phyloP scores from a whole-genome alignment of 805 yeast genomes.

The Zygoascus biomembranicola region DNA sequence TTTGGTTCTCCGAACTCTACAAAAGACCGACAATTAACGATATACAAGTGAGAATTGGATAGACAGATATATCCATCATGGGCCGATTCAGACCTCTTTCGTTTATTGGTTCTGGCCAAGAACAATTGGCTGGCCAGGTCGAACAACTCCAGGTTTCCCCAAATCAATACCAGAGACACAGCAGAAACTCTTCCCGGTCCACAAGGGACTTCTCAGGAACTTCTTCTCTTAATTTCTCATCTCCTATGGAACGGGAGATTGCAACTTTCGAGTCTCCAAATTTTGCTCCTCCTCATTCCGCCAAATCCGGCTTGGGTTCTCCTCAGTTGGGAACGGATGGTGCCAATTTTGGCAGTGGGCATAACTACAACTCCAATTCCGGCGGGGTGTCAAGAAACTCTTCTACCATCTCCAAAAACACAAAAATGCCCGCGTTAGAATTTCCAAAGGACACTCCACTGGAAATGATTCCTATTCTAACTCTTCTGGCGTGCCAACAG shows the following conservation, averaged over 20 bases:
- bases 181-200: neutral
- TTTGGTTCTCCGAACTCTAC: no score
- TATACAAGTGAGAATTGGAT: no score
- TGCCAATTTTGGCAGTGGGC: neutral
- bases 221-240: neutral
- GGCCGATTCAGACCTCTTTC: neutral
- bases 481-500: constrained; percentile 62
- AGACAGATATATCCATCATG: neutral
- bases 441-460: constrained; percentile 38
- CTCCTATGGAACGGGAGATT: neutral
- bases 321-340: neutral
- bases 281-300: neutral
- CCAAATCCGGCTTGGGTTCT: neutral
- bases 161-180: neutral
- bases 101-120: neutral
- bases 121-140: neutral
- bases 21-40: no score
- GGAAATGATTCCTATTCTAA: constrained; percentile 64
- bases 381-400: neutral
- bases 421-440: constrained; percentile 3
- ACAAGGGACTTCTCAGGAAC: neutral
- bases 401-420: neutral
- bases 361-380: neutral
- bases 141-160: neutral
- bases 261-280: neutral